Conservation (phyloP, 192 early-diverging fungal genomes). For the Linnemannia exigua region DNA sequence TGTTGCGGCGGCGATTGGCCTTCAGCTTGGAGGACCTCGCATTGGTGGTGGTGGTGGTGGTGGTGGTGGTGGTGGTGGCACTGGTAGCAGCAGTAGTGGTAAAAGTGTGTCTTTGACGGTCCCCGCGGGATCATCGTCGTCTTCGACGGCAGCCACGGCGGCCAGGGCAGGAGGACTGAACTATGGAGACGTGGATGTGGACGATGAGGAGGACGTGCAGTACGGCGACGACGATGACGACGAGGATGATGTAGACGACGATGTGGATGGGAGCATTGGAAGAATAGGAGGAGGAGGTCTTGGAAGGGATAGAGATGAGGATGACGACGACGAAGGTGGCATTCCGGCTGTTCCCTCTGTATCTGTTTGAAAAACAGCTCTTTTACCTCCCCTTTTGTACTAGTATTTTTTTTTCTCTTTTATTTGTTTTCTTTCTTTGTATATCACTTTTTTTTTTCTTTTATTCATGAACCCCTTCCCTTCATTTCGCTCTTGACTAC, state of each 20-base stretch:
- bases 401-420: constrained; percentile 10
- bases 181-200: constrained; percentile 48
- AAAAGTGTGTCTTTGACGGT: too few relatives aligned
- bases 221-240: constrained; percentile 45
- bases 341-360: constrained; percentile 45
- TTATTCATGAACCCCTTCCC: neutral
- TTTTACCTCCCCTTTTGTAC: constrained; percentile 14
- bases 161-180: neutral
- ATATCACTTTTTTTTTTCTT: constrained; percentile 11
- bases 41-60: neutral
- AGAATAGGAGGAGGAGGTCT: neutral
- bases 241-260: constrained; percentile 25
- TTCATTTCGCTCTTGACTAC: neutral
- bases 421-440: constrained; percentile 21
- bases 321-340: constrained; percentile 43
- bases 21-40: neutral
- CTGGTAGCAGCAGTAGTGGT: neutral
- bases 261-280: constrained; percentile 1
- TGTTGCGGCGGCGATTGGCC: neutral
- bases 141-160: constrained; percentile 20
- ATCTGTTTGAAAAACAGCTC: neutral
- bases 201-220: constrained; percentile 55
- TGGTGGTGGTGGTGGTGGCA: too few relatives aligned
- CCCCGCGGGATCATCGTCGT: neutral
- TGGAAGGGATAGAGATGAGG: constrained; percentile 4